phyloP scores from a whole-genome alignment of 2,329 filamentous ascomycete genomes.

The Capronia americana region DNA sequence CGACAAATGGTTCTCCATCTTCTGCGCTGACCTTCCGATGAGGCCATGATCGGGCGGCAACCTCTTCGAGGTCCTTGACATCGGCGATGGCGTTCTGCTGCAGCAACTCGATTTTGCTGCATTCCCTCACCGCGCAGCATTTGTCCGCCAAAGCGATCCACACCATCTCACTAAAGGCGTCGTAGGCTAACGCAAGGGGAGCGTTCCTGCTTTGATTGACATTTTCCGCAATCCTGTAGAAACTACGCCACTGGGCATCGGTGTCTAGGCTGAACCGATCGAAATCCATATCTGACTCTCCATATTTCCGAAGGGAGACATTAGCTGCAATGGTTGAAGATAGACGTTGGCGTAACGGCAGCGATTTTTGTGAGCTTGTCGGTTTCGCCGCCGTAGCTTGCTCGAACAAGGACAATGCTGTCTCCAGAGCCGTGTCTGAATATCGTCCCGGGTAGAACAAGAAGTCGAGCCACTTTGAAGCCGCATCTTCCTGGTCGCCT shows the following conservation, averaged over 20 bases:
- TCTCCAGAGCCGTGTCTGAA: slow-evolving; percentile 78
- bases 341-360: slow-evolving; percentile 48
- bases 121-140: slow-evolving; percentile 78
- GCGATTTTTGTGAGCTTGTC: slow-evolving; percentile 45
- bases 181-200: slow-evolving; percentile 77
- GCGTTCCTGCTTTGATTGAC: slow-evolving; percentile 86
- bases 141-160: slow-evolving; percentile 87
- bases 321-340: slow-evolving; percentile 39
- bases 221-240: slow-evolving; percentile 84
- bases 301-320: slow-evolving; percentile 72
- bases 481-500: slow-evolving; percentile 71
- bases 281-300: slow-evolving; percentile 76
- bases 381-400: slow-evolving; percentile 56
- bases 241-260: slow-evolving; percentile 85
- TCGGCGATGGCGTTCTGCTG: slow-evolving; percentile 67
- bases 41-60: slow-evolving; percentile 46
- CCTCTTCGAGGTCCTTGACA: slow-evolving; percentile 46
- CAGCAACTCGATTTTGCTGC: slow-evolving; percentile 77
- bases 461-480: slow-evolving; percentile 84
- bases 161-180: slow-evolving; percentile 71
- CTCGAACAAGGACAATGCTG: slow-evolving; percentile 81
- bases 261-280: slow-evolving; percentile 75
- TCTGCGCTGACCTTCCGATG: slow-evolving; percentile 52
- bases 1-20: slow-evolving; percentile 59
- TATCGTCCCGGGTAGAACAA: slow-evolving; percentile 86